Base-by-base conservation (phyloP, 176 grass and related monocot species). In the Juncus inflexus region DNA sequence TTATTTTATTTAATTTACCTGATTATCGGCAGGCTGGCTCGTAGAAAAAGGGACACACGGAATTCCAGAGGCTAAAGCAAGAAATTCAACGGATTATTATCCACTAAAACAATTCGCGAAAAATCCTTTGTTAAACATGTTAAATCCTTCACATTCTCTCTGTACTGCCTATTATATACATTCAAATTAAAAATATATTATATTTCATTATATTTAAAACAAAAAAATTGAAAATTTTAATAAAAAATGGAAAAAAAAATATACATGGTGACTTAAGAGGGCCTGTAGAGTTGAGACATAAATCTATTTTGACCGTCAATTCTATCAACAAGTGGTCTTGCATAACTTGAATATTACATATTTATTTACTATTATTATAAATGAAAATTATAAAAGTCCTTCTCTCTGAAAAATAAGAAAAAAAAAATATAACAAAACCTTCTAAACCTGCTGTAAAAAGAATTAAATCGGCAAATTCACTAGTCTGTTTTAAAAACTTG, bases 91-190 rank as follows among this genome's bases (percentile, higher is more conserved):
- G 95, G 95, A 42, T 99, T 94, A 69, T 99, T 99, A 69, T 99
- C 95, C 5, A 99, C 95, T 66, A 99, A 72, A 43, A 94, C 89
- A 4, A 67, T 80, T 67, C 88, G 83, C 40, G 75, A 76, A 67
- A 94, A 84, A 60, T 94, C 80, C 69, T 90, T 89, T 37, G 83
- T 80, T 73, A 99, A 15, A 19, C 85, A 82, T 74, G 95, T 82
- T 80, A 99, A 83, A 84, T 99, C 95, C 86, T 99, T 99, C 52
- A 99, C 95, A 76, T 99, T 88, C 74, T 99, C 95, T 56, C 95
- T 79, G 42, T 85, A 87, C 68, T 99, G 85, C 78, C 95, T 99
- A 89, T 42, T 84, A 74, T 60, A 56, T 52, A 54, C 52, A 82
- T 60, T 39, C 60, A 51, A 15, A 74, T 57, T n/a, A 42, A 7